Base-by-base conservation (phyloP, 1,284 basidiomycete species). In the Lentinula novae-zelandiae region DNA sequence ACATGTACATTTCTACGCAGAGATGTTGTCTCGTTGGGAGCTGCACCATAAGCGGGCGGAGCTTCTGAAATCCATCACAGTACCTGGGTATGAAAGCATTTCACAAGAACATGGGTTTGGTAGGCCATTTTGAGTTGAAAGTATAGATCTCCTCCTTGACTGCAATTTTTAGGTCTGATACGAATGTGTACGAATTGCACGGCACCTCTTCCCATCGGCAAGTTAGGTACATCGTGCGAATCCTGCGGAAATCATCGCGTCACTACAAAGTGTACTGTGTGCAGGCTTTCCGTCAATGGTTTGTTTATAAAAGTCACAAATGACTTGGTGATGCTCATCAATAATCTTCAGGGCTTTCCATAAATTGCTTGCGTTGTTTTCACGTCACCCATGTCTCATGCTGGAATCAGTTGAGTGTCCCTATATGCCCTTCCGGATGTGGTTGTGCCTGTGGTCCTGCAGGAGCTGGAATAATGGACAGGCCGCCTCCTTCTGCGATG, bases 251-350 rank as follows among this genome's bases (percentile, higher is more conserved):
- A 70, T 7, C 71, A 76, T 36, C 75, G 77, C 55, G 72, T 70
- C 10, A 75, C 77, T 67, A 78, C 87, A 0, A 72, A 74, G 1
- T 94, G 92, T 69, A 82, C 87, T 0, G 81, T 92, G 38, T 94
- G 92, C 71, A 82, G 91, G 46, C 77, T 93, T 17, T 89, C 91
- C 3, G 85, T 92, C 61, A 90, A 85, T 81, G 91, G 92, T 87
- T 65, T 50, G 80, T 72, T 44, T 46, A 20, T 8, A 20, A 20
- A 49, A 9, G 17, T 10, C 6, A 20, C 6, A 20, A 15, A 20
- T 0, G 3, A 10, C 22, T 2, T 9, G 22, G 1, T 10, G 6
- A 20, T 46, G 22, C 44, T 46, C 8, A 46, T 38, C 7, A 38
- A 38, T 38, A 20, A 9, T 12, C 12, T 46, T 12, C 63, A 91